Evolutionary conservation across 2,329 filamentous ascomycete genomes (phyloP).

Genomic region (Colletotrichum australisinense): DNA sequence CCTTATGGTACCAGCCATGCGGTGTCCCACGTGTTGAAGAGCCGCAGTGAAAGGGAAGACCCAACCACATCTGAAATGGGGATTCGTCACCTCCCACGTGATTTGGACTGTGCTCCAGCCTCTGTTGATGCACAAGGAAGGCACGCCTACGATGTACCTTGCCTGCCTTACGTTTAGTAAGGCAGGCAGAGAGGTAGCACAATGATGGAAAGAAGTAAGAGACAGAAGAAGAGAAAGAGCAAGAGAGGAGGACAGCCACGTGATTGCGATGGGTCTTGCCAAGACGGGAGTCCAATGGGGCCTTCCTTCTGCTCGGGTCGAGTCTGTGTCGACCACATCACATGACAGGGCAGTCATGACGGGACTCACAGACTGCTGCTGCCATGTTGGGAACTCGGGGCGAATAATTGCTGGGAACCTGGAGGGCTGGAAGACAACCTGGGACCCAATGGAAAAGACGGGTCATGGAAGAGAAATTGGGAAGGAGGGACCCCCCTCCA

Average conservation of each 20-base stretch:
- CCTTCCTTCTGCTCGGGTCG: constrained; percentile 19
- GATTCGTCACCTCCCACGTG: constrained; percentile 27
- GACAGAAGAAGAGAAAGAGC: not conserved
- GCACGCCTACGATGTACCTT: not conserved
- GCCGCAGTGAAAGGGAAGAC: constrained; percentile 21
- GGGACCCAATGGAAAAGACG: not conserved
- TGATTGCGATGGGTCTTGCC: constrained; percentile 15
- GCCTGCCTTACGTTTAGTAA: too few species aligned
- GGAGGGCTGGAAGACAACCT: too few species aligned
- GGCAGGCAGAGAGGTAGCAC: too few species aligned
- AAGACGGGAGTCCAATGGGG: constrained; percentile 27
- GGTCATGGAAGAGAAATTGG: not conserved
- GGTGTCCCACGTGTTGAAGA: not conserved
- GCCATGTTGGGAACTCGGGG: not conserved
- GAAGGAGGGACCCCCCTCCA: not conserved
- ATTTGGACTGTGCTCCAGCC: not conserved
- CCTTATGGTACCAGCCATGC: not conserved
- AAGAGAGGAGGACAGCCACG: not conserved
- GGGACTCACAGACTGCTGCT: not conserved
- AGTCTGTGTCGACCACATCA: not conserved
- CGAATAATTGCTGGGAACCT: not conserved
- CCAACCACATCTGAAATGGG: constrained; percentile 24
- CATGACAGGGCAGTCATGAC: not conserved
- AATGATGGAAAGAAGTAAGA: not conserved
- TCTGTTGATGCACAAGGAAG: not conserved